Percentiles rank a stretch among this genome's conserved stretches.
Conservation (phyloP, 164 flowering plant species). For the Warburgia ugandensis region DNA sequence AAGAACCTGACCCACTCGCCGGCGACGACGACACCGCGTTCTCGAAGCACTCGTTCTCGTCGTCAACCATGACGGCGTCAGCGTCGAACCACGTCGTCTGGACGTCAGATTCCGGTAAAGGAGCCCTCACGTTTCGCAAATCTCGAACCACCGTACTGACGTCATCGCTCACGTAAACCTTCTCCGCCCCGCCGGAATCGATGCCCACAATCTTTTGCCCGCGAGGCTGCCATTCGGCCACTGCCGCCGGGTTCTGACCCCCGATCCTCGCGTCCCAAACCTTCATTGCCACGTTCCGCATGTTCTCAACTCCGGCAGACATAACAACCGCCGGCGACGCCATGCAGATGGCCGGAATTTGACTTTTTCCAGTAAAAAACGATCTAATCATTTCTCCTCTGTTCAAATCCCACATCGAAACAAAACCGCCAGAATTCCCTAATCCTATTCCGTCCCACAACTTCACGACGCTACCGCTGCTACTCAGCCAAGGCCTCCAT, state of each 20-base stretch:
- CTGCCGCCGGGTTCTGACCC: constrained; percentile 29
- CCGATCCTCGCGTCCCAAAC: constrained; percentile 55
- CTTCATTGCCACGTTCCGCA: constrained; percentile 15
- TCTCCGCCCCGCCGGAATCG: constrained; percentile 7
- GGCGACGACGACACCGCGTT: neutral
- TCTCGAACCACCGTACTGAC: constrained; percentile 16
- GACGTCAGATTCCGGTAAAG: constrained; percentile 30
- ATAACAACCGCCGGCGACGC: constrained; percentile 31
- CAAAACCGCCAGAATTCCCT: constrained; percentile 15
- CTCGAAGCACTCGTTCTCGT: too few relatives aligned
- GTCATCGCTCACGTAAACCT: constrained; percentile 13
- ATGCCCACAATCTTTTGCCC: constrained; percentile 18
- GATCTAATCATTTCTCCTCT: constrained; percentile 14
- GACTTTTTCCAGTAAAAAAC: constrained; percentile 9
- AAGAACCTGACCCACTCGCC: constrained; percentile 6
- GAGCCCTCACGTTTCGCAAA: constrained; percentile 16
- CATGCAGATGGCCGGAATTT: constrained; percentile 14
- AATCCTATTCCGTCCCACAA: constrained; percentile 61
- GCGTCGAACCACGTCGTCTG: constrained; percentile 57
- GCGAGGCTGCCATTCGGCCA: constrained; percentile 41
- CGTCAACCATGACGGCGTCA: constrained; percentile 39
- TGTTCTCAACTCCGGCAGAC: constrained; percentile 25
- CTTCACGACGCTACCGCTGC: constrained; percentile 51
- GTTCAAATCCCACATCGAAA: constrained; percentile 35
- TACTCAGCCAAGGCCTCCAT: constrained; percentile 16